Evolutionary conservation across 1,284 basidiomycete species (phyloP).

Genomic region (Vanrija sp.): DNA sequence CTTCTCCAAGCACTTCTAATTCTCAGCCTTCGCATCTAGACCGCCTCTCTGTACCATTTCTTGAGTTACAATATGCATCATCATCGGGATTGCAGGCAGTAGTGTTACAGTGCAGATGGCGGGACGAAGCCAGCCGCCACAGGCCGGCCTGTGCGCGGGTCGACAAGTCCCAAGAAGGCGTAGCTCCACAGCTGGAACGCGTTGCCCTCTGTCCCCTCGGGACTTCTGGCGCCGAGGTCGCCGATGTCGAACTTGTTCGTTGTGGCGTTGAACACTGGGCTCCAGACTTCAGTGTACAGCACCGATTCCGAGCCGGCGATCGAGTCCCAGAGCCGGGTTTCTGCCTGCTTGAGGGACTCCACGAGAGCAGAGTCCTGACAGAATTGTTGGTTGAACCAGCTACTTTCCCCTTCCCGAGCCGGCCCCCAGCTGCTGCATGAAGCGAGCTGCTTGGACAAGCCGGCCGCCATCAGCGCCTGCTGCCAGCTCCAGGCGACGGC

Average conservation of each 20-base stretch:
- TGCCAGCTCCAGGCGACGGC: constrained; percentile 53
- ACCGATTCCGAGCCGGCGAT: constrained; percentile 46
- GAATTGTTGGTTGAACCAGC: constrained; percentile 29
- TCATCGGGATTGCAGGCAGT: too few species aligned
- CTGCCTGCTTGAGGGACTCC: constrained; percentile 39
- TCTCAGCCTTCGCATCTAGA: too few species aligned
- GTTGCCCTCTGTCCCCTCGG: constrained; percentile 47
- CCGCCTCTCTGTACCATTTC: too few species aligned
- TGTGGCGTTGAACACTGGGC: constrained; percentile 20
- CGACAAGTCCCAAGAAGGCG: constrained; percentile 43
- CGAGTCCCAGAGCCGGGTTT: constrained; percentile 48
- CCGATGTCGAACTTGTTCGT: constrained; percentile 31
- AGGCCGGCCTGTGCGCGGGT: constrained; percentile 31
- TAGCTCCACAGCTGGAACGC: constrained; percentile 50
- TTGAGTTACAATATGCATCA: too few species aligned
- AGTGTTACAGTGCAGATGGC: too few species aligned
- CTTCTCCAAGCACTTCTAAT: constrained; percentile 31
- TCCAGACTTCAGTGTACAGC: constrained; percentile 42
- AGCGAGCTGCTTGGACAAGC: constrained; percentile 48
- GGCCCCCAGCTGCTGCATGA: too few species aligned
- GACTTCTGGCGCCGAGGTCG: constrained; percentile 37
- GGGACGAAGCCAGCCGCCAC: constrained; percentile 24
- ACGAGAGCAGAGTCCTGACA: constrained; percentile 46
- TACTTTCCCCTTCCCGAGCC: too few species aligned
- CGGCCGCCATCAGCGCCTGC: constrained; percentile 52